phyloP scores from a whole-genome alignment of 2,329 filamentous ascomycete genomes.

The Penicillium brevicompactum region DNA sequence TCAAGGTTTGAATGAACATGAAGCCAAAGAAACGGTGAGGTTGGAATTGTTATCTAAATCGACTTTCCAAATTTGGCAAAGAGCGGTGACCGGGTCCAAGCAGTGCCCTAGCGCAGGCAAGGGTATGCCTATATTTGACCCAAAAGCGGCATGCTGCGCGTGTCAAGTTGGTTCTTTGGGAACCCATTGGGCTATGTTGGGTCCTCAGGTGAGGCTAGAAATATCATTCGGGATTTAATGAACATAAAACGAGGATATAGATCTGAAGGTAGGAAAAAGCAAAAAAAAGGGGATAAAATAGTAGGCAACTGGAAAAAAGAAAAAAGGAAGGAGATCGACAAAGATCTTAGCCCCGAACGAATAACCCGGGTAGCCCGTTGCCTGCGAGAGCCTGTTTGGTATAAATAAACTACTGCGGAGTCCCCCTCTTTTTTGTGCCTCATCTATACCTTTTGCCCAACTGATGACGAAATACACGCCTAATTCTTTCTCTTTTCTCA shows the following conservation, averaged over 20 bases:
- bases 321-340: too few relatives aligned
- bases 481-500: background rate
- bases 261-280: too few relatives aligned
- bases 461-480: background rate
- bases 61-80: background rate
- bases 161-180: background rate
- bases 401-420: background rate
- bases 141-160: background rate
- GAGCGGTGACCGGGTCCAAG: constrained; percentile 6
- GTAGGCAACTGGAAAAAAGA: too few relatives aligned
- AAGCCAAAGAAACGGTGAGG: background rate
- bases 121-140: background rate
- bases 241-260: too few relatives aligned
- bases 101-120: constrained; percentile 4
- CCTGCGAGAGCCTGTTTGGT: background rate
- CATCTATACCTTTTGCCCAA: background rate
- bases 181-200: background rate
- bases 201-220: too few relatives aligned
- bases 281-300: too few relatives aligned
- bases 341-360: too few relatives aligned
- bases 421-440: background rate
- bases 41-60: background rate
- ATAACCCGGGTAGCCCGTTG: too few relatives aligned
- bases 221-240: too few relatives aligned
- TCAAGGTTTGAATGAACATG: background rate